Conservation (phyloP, 2,329 filamentous ascomycete genomes). For the Colletotrichum noveboracense region DNA sequence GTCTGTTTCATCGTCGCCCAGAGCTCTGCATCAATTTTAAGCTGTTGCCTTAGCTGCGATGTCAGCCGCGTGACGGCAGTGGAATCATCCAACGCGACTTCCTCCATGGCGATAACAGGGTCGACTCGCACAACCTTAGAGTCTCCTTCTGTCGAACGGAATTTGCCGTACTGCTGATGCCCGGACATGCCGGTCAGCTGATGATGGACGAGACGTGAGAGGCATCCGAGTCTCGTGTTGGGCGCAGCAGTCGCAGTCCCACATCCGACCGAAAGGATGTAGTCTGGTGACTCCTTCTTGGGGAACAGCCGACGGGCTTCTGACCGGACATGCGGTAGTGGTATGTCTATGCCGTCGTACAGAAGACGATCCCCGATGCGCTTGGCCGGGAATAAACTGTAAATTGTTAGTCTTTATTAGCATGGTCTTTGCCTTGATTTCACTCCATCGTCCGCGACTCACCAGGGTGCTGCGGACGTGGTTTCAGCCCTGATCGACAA, state of each 20-base stretch:
- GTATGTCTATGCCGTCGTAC: not conserved
- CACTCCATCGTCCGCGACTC: not conserved
- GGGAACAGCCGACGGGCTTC: too few relatives aligned
- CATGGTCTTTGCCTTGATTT: too few relatives aligned
- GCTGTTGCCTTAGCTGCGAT: not conserved
- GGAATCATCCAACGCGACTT: not conserved
- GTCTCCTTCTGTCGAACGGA: not conserved
- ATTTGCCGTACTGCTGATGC: not conserved
- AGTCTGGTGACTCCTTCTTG: too few relatives aligned
- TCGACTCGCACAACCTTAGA: not conserved
- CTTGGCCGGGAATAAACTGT: not conserved
- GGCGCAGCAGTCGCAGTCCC: too few relatives aligned
- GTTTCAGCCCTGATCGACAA: not conserved
- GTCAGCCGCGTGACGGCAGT: not conserved
- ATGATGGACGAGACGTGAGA: too few relatives aligned
- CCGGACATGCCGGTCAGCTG: not conserved
- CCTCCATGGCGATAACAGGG: not conserved
- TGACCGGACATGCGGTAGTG: not conserved
- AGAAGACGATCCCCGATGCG: not conserved
- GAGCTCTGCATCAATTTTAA: not conserved
- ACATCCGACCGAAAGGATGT: too few relatives aligned
- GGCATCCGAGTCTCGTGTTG: too few relatives aligned
- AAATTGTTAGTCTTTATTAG: not conserved
- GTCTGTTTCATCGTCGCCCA: not conserved
- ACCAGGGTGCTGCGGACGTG: not conserved